Conservation (phyloP, 2,329 filamentous ascomycete genomes). For the Colletotrichum orchidophilum region DNA sequence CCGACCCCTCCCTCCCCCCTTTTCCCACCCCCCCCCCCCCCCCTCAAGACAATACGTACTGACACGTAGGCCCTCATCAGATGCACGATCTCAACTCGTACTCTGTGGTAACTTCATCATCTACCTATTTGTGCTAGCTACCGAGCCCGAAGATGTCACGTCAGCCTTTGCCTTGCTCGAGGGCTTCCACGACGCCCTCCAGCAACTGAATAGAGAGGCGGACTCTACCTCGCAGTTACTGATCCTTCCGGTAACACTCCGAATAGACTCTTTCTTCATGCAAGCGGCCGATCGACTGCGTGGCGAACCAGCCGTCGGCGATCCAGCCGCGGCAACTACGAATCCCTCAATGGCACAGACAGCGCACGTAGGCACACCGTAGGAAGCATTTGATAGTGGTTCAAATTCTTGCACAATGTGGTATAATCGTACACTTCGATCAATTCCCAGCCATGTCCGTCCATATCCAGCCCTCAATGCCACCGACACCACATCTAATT, state of each 20-base stretch:
- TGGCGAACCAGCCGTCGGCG: neutral
- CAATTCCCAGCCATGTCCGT: too few species aligned
- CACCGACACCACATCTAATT: neutral
- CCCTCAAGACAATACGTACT: neutral
- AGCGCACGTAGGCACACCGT: neutral
- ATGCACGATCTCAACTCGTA: constrained; percentile 54
- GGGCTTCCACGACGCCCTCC: constrained; percentile 48
- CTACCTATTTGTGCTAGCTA: constrained; percentile 56
- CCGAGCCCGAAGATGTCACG: constrained; percentile 45
- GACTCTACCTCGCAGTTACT: constrained; percentile 44
- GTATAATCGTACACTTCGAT: neutral
- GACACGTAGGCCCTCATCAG: constrained; percentile 12
- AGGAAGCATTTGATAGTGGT: neutral
- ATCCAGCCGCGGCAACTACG: too few species aligned
- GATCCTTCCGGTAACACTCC: constrained; percentile 47
- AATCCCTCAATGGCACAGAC: neutral
- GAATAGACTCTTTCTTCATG: constrained; percentile 51
- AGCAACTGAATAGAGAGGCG: constrained; percentile 44
- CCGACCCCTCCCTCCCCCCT: constrained; percentile 37
- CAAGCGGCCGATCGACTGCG: constrained; percentile 40
- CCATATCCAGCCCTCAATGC: neutral
- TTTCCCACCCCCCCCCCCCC: too few species aligned
- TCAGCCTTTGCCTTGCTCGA: constrained; percentile 48
- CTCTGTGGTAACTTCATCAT: constrained; percentile 59
- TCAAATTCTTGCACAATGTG: neutral